Base-by-base conservation (phyloP, 2,329 filamentous ascomycete genomes). In the Pleomassaria siparia region DNA sequence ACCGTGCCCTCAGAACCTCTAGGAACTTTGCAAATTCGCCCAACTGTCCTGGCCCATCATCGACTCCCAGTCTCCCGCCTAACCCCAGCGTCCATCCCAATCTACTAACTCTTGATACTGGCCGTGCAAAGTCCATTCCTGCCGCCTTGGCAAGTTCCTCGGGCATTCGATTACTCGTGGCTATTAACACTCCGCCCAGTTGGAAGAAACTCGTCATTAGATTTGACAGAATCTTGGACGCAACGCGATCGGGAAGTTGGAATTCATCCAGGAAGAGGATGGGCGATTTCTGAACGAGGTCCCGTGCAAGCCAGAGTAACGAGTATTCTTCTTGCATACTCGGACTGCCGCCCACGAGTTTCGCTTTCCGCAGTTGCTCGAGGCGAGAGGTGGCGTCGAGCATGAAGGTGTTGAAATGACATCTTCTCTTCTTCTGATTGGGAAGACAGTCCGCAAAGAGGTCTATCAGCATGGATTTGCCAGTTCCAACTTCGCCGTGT, bases 341-440 rank as follows among this genome's bases (percentile, higher is more conserved):
- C 24, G 58, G 50, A 6, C 49, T 43, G 1, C 44, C 42, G 10
- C 44, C 40, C 22, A 9, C 21, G 1, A 57, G 51, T 25, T 73
- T 64, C 57, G 58, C 66, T 24, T 70, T 68, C 3, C 88, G 77
- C 36, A 88, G 78, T 11, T 78, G 74, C 58, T 92, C 89, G 1
- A 94, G 75, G 42, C 85, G 84, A 1, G 87, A 85, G 39, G 91
- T 78, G 0, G 83, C 84, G 55, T 91, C 85, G 8, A 92, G 75
- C 87, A 94, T 94, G 60, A 94, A 94, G 0, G 87, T 90, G 65
- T 89, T 90, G 71, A 91, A 94, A 64, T 92, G 89, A 84, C 86
- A 91, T 50, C 88, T 76, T 57, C 80, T 77, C 73, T 92, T 92
- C 60, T 84, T 85, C 36, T 78, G 74, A 13, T 83, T 90, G 1